These are phyloP conservation scores for Scalesia atractyloides DNA, from an alignment of 129 eudicot species.

Conservation along the genomic window DNA sequence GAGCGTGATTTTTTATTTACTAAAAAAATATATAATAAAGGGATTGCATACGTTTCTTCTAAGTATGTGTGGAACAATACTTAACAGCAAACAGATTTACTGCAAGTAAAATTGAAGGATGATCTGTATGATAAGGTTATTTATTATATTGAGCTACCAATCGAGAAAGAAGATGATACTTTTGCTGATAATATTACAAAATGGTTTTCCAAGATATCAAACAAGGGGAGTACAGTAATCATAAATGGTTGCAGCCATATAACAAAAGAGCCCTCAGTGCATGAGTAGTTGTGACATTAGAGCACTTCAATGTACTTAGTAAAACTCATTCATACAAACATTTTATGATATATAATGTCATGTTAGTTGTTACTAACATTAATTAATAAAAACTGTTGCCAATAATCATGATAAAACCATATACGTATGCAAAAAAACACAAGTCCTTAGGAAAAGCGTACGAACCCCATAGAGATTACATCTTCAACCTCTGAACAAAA, in stretches of 20 bases:
- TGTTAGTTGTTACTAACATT: neutral
- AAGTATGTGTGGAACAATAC: neutral
- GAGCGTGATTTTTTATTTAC: too few relatives aligned
- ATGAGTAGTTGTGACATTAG: slow-evolving; percentile 10
- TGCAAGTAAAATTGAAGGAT: neutral
- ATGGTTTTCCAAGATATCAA: neutral
- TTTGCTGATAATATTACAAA: neutral
- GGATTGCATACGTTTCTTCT: too few relatives aligned
- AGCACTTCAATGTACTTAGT: slow-evolving; percentile 1
- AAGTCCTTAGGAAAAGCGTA: slow-evolving; percentile 6
- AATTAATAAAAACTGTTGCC: neutral
- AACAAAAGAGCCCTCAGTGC: neutral
- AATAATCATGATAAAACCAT: neutral
- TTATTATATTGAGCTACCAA: neutral
- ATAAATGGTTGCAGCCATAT: slow-evolving; percentile 17
- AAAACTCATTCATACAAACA: slow-evolving; percentile 9
- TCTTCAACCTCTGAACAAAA: slow-evolving; percentile 98
- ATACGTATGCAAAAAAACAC: neutral
- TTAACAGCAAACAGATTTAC: neutral
- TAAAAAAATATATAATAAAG: too few relatives aligned
- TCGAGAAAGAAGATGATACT: neutral
- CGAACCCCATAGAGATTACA: slow-evolving; percentile 97
- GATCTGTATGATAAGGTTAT: neutral
- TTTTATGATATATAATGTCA: neutral
- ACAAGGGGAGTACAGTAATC: neutral